A percentile compares a stretch with the other conserved stretches of the same genome.
phyloP scores from a whole-genome alignment of 1,284 basidiomycete genomes.

The Anthracocystis walkeri region DNA sequence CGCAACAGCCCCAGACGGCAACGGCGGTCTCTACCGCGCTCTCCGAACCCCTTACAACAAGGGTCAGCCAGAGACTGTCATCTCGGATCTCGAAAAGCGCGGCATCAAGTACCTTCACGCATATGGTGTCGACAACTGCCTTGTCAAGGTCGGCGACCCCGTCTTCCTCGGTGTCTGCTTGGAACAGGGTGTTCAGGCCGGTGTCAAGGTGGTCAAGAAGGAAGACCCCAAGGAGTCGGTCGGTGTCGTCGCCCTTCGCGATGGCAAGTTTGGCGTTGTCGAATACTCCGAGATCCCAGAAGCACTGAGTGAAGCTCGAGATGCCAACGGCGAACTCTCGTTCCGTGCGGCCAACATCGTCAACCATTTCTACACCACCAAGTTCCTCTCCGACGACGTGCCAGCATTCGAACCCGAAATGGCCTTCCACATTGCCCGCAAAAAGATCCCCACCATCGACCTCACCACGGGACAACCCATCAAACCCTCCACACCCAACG shows the following conservation, averaged over 20 bases:
- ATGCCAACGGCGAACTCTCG: conserved; percentile 77
- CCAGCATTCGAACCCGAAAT: conserved; percentile 84
- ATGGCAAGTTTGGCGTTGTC: conserved; percentile 87
- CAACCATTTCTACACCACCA: conserved; percentile 96
- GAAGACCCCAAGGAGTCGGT: conserved; percentile 87
- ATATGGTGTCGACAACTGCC: conserved; percentile 99
- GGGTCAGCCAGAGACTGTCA: conserved; percentile 75
- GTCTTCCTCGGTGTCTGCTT: conserved; percentile 95
- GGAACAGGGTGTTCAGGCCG: conserved; percentile 84
- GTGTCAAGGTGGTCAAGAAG: conserved; percentile 97
- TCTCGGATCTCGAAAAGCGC: conserved; percentile 83
- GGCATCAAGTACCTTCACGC: conserved; percentile 90
- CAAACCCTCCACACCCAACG: conserved; percentile 91
- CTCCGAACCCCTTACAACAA: conserved; percentile 80
- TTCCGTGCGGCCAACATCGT: conserved; percentile 97
- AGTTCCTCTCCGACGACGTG: conserved; percentile 84
- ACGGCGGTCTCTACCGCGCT: conserved; percentile 95
- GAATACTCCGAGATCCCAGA: conserved; percentile 96
- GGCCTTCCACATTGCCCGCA: conserved; percentile 96
- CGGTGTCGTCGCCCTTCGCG: conserved; percentile 88
- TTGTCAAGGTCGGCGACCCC: conserved; percentile 96
- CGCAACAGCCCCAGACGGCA: conserved; percentile 95
- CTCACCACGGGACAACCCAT: conserved; percentile 72
- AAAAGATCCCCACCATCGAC: conserved; percentile 88
- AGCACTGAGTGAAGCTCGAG: conserved; percentile 82